Evolutionary conservation across 2,329 filamentous ascomycete genomes (phyloP), one percentile per base, ranked within the genome.

Genomic region (Hypoxylon sp.): DNA sequence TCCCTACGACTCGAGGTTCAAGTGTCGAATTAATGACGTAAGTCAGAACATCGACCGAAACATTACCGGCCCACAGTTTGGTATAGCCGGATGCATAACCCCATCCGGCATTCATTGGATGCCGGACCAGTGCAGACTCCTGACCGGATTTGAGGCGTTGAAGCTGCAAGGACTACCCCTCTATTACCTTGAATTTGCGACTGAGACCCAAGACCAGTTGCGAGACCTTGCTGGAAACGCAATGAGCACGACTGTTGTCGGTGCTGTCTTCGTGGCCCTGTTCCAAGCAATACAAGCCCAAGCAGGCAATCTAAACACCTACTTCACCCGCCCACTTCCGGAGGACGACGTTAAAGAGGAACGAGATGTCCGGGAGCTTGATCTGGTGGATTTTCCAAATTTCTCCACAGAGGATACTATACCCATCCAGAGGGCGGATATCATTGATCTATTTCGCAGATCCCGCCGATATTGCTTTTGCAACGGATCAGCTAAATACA

Each of bases 141-240:
- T 94, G 1, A 85, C 84, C 10, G 89, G 91, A 0, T 82, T 85
- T 4, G 91, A 94, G 75, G 81, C 86, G 1, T 80, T 94, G 1
- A 77, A 81, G 5, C 77, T 94, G 4, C 92, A 94, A 79, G 92
- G 92, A 0, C 81, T 94, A 52, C 90, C 91, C 0, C 76, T 90
- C 1, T 80, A 89, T 59, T 84, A 85, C 52, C 80, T 94, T 10
- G 80, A 88, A 0, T 82, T 93, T n/a, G 89, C 86, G 0, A 84
- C 85, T 7, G 89, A 94, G 72, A 86, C 84, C 0, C 83, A 89
- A 50, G 77, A 80, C 1, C 81, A 94, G 17, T 80, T 93, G 2
- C 87, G 90, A 68, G 88, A 93, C 69, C 80, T 95, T 1, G 91
- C 91, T 1, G 92, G 92, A 0, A 95, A 96, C 75, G 92, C 92